Conservation (phyloP, 2,329 filamentous ascomycete genomes). For the Aureobasidium sp. region DNA sequence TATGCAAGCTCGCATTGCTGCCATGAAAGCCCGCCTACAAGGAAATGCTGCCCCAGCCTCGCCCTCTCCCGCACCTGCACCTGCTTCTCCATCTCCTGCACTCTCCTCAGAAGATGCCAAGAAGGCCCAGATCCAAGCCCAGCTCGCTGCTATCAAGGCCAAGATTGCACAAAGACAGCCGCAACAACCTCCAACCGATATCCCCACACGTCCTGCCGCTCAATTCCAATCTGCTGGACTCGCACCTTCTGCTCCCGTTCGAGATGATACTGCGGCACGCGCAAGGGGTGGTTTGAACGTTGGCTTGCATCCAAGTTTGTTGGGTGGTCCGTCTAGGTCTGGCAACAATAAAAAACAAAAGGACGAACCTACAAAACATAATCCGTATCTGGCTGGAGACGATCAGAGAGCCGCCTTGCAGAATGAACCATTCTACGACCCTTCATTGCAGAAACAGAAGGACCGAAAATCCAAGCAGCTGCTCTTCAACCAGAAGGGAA, state of each 20-base stretch:
- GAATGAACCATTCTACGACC: constrained; percentile 79
- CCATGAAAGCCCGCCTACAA: constrained; percentile 15
- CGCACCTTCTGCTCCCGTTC: constrained; percentile 30
- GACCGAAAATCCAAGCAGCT: constrained; percentile 65
- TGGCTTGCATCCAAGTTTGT: constrained; percentile 67
- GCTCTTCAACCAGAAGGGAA: constrained; percentile 89
- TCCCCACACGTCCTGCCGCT: not conserved
- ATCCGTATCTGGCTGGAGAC: constrained; percentile 32
- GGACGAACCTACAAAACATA: constrained; percentile 37
- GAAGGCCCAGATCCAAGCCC: constrained; percentile 18
- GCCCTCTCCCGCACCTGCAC: constrained; percentile 15
- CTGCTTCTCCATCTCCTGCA: constrained; percentile 17
- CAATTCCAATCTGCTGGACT: not conserved
- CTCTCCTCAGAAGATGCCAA: constrained; percentile 7
- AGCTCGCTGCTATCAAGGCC: constrained; percentile 23
- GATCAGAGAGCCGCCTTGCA: constrained; percentile 37
- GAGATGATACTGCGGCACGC: constrained; percentile 38
- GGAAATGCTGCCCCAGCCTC: constrained; percentile 9
- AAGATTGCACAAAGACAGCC: constrained; percentile 27
- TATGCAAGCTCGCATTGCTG: constrained; percentile 15
- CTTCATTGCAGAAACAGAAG: constrained; percentile 53
- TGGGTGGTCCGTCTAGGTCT: constrained; percentile 34
- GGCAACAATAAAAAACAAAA: constrained; percentile 34
- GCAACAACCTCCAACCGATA: not conserved
- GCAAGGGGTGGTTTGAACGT: constrained; percentile 64